phyloP scores from a whole-genome alignment of 176 grass and related monocot species.

The Avena sativa region DNA sequence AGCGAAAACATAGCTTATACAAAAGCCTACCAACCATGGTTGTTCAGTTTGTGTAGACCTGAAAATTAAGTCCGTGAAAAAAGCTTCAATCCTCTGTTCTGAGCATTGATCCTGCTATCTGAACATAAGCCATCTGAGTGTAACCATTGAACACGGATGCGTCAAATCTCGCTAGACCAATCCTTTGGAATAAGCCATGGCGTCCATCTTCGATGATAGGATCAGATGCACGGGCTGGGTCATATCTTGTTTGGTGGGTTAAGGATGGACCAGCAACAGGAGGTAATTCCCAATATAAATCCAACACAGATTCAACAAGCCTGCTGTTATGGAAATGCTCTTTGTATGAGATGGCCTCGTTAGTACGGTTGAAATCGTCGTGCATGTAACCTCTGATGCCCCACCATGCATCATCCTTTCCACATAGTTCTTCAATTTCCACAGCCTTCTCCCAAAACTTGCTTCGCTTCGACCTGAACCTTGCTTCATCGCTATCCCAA shows the following conservation, averaged over 20 bases:
- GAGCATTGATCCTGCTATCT: slow-evolving; percentile 56
- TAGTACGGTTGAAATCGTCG: slow-evolving; percentile 91
- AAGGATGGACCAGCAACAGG: slow-evolving; percentile 88
- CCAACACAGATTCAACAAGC: slow-evolving; percentile 75
- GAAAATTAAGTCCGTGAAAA: slow-evolving; percentile 30
- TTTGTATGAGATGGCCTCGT: slow-evolving; percentile 62
- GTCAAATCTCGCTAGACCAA: slow-evolving; percentile 69
- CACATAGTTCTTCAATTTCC: slow-evolving; percentile 74
- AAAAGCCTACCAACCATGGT: slow-evolving; percentile 4
- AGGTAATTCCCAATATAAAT: slow-evolving; percentile 90
- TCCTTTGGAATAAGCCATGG: slow-evolving; percentile 68
- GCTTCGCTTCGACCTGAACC: slow-evolving; percentile 70
- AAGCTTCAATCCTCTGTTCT: slow-evolving; percentile 31
- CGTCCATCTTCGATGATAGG: slow-evolving; percentile 84
- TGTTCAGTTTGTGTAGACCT: slow-evolving; percentile 21
- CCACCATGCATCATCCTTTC: slow-evolving; percentile 84
- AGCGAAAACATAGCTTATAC: background rate
- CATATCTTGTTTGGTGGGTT: slow-evolving; percentile 93
- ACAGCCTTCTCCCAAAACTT: slow-evolving; percentile 83
- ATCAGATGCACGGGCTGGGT: slow-evolving; percentile 70
- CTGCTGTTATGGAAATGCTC: slow-evolving; percentile 90
- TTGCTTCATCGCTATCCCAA: slow-evolving; percentile 84
- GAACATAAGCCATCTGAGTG: slow-evolving; percentile 91
- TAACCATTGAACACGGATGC: slow-evolving; percentile 84
- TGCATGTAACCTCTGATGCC: slow-evolving; percentile 77